phyloP scores from a whole-genome alignment of 2,329 filamentous ascomycete genomes.

The Lojkania enalia region DNA sequence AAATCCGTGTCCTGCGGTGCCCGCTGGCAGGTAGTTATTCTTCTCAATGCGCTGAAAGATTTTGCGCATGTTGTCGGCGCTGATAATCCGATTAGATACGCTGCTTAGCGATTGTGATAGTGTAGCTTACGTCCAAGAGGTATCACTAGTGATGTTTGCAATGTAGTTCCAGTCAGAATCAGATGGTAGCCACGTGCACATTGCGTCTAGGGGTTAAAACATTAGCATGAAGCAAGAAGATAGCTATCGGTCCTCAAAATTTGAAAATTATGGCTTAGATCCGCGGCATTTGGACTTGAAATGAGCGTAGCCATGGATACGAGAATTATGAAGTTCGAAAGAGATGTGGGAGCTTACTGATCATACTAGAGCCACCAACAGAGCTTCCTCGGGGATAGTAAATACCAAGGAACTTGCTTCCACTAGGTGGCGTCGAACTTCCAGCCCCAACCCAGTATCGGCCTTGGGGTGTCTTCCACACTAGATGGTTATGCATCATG shows the following conservation, averaged over 20 bases:
- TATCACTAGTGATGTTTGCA: conserved; percentile 60
- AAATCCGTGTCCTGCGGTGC: conserved; percentile 56
- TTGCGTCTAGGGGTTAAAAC: not conserved
- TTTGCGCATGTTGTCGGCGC: conserved; percentile 53
- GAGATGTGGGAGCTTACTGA: conserved; percentile 71
- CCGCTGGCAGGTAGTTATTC: conserved; percentile 54
- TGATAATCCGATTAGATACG: conserved; percentile 8
- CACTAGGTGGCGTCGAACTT: conserved; percentile 54
- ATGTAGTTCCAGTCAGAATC: conserved; percentile 63
- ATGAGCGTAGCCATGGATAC: conserved; percentile 31
- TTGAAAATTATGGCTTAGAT: too few species aligned
- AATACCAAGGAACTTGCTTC: conserved; percentile 55
- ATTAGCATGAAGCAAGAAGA: too few species aligned
- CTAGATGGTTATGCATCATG: conserved; percentile 59
- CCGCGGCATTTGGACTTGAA: too few species aligned
- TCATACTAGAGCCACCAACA: conserved; percentile 60
- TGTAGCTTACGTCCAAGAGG: conserved; percentile 52
- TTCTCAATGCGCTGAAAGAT: conserved; percentile 59
- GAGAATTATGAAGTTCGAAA: too few species aligned
- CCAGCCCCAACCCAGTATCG: conserved; percentile 54
- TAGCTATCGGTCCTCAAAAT: too few species aligned
- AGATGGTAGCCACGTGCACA: conserved; percentile 53
- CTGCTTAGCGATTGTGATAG: conserved; percentile 25
- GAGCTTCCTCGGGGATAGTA: conserved; percentile 60
- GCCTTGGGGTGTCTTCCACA: conserved; percentile 57